These are phyloP conservation scores for Turnera subulata DNA, from an alignment of 345 rosid species.

Conservation along the genomic window DNA sequence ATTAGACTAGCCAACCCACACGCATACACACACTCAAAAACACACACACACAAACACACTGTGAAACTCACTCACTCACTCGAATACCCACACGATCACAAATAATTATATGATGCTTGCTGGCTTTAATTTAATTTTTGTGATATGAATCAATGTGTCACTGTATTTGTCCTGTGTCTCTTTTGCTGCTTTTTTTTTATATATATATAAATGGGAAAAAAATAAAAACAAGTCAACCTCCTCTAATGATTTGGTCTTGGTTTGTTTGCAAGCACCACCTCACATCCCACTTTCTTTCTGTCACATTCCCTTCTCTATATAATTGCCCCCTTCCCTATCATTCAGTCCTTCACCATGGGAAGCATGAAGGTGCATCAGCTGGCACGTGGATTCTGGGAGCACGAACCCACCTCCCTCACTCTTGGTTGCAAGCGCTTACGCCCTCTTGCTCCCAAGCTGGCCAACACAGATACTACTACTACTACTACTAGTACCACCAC, in stretches of 20 bases:
- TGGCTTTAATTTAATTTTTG: not conserved
- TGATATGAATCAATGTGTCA: too few relatives aligned
- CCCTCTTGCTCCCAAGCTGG: conserved; percentile 75
- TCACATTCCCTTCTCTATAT: conserved; percentile 31
- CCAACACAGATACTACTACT: conserved; percentile 17
- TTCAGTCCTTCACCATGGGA: conserved; percentile 47
- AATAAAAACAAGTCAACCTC: conserved; percentile 76
- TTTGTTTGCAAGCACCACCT: conserved; percentile 53
- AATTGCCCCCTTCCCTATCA: conserved; percentile 28
- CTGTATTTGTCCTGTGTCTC: not conserved
- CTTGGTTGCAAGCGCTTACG: conserved; percentile 86
- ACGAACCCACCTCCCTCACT: conserved; percentile 69
- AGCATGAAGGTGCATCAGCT: conserved; percentile 82
- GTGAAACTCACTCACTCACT: conserved; percentile 1
- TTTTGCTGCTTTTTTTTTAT: not conserved
- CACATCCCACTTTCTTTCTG: conserved; percentile 31
- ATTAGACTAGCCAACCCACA: conserved; percentile 69
- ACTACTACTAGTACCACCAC: conserved; percentile 4
- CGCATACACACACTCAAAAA: conserved; percentile 39
- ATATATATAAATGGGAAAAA: not conserved
- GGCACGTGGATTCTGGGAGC: conserved; percentile 74
- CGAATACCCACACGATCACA: not conserved
- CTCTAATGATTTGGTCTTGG: conserved; percentile 94
- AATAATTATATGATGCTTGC: not conserved
- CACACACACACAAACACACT: conserved; percentile 14